These are phyloP conservation scores for Cutaneotrichosporon sp. DNA, from an alignment of 1,284 basidiomycete species.

Conservation along the genomic window DNA sequence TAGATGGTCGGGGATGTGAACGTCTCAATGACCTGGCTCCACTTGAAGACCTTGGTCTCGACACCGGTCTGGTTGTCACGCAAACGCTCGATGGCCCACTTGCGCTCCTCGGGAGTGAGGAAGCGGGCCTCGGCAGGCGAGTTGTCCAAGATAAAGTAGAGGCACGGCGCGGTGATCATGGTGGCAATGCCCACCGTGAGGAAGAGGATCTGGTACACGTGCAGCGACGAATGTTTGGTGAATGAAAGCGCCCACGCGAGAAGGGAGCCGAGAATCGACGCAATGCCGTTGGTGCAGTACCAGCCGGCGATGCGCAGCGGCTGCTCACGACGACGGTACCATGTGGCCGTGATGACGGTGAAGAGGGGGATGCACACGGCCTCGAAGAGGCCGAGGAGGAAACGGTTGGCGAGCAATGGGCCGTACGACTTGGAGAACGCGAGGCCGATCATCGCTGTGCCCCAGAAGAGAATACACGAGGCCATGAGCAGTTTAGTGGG, in stretches of 20 bases:
- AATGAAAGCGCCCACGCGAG: slow-evolving; percentile 28
- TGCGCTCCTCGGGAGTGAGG: slow-evolving; percentile 32
- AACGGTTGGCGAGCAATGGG: slow-evolving; percentile 14
- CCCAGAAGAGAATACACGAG: slow-evolving; percentile 13
- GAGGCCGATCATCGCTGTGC: slow-evolving; percentile 12
- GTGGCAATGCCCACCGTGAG: slow-evolving; percentile 42
- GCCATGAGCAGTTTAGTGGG: slow-evolving; percentile 12
- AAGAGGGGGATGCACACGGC: slow-evolving; percentile 14
- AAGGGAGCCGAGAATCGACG: slow-evolving; percentile 29
- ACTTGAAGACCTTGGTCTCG: slow-evolving; percentile 33
- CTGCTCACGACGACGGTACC: slow-evolving; percentile 48
- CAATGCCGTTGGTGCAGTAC: slow-evolving; percentile 24
- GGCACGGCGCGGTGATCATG: slow-evolving; percentile 38
- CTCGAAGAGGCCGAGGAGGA: slow-evolving; percentile 28
- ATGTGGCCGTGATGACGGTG: slow-evolving; percentile 45
- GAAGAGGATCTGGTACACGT: slow-evolving; percentile 40
- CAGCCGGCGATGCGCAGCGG: slow-evolving; percentile 36
- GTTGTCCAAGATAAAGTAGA: slow-evolving; percentile 37
- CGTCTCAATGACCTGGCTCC: slow-evolving; percentile 36
- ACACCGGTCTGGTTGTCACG: slow-evolving; percentile 43
- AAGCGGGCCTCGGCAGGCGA: slow-evolving; percentile 37
- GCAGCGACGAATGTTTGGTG: slow-evolving; percentile 21
- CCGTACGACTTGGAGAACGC: slow-evolving; percentile 12
- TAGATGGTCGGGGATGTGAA: slow-evolving; percentile 32
- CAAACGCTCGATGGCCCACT: slow-evolving; percentile 43